Conservation (phyloP, 2,329 filamentous ascomycete species). For the Gnomoniopsis sp. region DNA sequence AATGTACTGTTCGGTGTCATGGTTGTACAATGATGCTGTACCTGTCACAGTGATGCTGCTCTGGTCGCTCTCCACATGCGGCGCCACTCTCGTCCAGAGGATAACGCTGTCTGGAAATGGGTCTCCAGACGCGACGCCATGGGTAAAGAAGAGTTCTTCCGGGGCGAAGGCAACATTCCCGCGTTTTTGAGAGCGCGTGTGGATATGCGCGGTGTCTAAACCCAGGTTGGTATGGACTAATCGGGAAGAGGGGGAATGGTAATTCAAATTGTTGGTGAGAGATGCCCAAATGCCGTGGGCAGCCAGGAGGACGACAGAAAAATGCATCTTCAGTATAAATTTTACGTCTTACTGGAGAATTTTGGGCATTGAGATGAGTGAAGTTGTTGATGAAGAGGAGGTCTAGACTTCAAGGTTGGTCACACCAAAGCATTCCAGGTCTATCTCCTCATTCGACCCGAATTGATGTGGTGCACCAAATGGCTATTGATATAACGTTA, state of each 20-base stretch:
- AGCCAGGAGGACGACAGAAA: too few species aligned
- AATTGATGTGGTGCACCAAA: too few species aligned
- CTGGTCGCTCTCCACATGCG: constrained; percentile 39
- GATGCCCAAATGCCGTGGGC: too few species aligned
- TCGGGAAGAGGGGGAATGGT: constrained; percentile 49
- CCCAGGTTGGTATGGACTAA: constrained; percentile 56
- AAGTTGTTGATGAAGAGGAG: too few species aligned
- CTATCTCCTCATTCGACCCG: too few species aligned
- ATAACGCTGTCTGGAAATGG: constrained; percentile 53
- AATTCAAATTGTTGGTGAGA: constrained; percentile 48
- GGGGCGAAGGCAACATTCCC: constrained; percentile 37
- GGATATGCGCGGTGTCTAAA: constrained; percentile 54
- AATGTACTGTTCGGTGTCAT: constrained; percentile 41
- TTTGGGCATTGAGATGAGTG: too few species aligned
- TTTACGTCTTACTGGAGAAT: too few species aligned
- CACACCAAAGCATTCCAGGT: too few species aligned
- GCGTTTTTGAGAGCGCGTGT: constrained; percentile 45
- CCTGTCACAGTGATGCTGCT: constrained; percentile 40
- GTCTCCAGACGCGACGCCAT: constrained; percentile 50
- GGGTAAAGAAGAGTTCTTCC: constrained; percentile 54
- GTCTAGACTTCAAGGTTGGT: too few species aligned
- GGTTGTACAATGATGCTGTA: constrained; percentile 36
- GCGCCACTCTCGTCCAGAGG: constrained; percentile 42
- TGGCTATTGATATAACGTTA: too few species aligned
- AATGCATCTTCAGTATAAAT: too few species aligned